Evolutionary conservation across 148 eudicot species (phyloP).

Genomic region (Oxyria digyna): DNA sequence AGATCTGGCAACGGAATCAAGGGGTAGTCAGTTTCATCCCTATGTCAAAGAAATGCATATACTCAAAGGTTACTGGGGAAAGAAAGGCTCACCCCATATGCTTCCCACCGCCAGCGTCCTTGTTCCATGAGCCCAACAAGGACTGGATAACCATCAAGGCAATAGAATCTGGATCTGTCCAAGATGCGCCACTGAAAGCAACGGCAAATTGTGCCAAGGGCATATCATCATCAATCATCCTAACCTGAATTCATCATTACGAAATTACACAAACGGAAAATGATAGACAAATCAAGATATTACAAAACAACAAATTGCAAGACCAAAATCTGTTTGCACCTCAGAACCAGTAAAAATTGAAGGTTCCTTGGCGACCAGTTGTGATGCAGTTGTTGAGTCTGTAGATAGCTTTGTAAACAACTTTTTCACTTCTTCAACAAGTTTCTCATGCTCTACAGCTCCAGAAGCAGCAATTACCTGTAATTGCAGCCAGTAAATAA

Average conservation of each 20-base stretch:
- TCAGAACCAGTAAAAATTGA: conserved; percentile 88
- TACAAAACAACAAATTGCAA: background rate
- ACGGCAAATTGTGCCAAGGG: conserved; percentile 91
- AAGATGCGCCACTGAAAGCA: conserved; percentile 87
- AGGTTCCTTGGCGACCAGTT: conserved; percentile 62
- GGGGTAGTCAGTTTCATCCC: conserved; percentile 9
- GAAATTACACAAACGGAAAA: background rate
- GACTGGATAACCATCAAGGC: conserved; percentile 92
- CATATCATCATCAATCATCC: conserved; percentile 74
- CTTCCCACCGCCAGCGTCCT: conserved; percentile 70
- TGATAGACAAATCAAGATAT: background rate
- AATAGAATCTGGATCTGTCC: conserved; percentile 94
- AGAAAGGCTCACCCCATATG: conserved; percentile 18
- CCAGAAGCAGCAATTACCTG: conserved; percentile 91
- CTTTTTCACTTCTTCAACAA: conserved; percentile 61
- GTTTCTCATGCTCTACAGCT: conserved; percentile 75
- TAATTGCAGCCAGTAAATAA: too few species aligned
- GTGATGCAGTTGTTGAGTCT: conserved; percentile 56
- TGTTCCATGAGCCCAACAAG: conserved; percentile 81
- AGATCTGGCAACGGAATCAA: conserved; percentile 33
- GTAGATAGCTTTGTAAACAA: conserved; percentile 61
- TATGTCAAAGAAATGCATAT: background rate
- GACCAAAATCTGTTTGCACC: conserved; percentile 44
- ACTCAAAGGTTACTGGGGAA: background rate
- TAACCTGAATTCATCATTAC: conserved; percentile 33